phyloP scores from a whole-genome alignment of 306 rosid genomes.

The Astragalus glycyphyllos region DNA sequence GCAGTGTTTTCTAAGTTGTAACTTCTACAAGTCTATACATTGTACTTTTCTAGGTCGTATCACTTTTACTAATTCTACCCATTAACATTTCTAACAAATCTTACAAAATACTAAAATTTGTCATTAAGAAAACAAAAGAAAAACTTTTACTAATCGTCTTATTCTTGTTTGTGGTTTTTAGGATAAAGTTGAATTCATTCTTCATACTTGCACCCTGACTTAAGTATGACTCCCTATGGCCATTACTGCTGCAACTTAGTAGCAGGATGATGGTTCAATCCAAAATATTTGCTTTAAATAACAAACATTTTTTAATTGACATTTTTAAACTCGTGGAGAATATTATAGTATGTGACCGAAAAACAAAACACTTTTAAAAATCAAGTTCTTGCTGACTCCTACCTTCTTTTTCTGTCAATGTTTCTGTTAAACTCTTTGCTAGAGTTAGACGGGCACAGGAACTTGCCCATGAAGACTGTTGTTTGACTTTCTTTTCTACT shows the following conservation, averaged over 20 bases:
- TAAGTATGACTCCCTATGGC: constrained; percentile 7
- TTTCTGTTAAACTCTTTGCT: constrained; percentile 6
- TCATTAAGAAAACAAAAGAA: too few relatives aligned
- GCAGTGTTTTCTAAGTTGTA: constrained; percentile 15
- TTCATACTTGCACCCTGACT: neutral
- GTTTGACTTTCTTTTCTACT: constrained; percentile 34
- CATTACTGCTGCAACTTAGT: neutral
- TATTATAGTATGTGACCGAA: constrained; percentile 13
- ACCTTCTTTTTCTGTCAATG: neutral
- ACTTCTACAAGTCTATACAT: neutral
- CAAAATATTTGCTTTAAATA: neutral
- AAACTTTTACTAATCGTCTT: too few relatives aligned
- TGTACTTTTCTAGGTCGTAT: neutral
- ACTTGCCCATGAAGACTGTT: constrained; percentile 21
- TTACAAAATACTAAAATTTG: too few relatives aligned
- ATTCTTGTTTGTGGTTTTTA: too few relatives aligned
- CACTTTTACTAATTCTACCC: neutral
- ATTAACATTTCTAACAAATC: too few relatives aligned
- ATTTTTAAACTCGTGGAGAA: constrained; percentile 3
- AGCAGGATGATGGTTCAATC: constrained; percentile 1
- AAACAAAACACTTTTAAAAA: neutral
- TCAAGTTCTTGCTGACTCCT: constrained; percentile 2
- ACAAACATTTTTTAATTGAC: neutral
- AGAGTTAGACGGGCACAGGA: constrained; percentile 28
- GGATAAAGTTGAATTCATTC: too few relatives aligned